phyloP scores from a whole-genome alignment of 441 rosid genomes.

The Bruguiera hainesii region DNA sequence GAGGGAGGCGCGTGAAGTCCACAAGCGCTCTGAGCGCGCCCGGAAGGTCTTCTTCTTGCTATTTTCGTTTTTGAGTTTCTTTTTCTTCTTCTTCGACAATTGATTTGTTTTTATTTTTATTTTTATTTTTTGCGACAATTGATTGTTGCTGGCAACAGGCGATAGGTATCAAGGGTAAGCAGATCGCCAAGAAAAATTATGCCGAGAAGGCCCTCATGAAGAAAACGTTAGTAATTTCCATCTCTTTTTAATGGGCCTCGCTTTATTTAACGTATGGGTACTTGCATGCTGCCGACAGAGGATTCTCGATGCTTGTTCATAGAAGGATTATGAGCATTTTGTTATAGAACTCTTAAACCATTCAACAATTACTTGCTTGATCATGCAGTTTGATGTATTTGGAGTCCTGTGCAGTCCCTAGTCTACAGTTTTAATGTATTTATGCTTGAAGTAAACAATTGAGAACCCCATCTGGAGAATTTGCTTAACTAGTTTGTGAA shows the following conservation, averaged over 20 bases:
- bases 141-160: slow-evolving; percentile 34
- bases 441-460: no score
- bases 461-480: no score
- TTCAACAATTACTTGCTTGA: no score
- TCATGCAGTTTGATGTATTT: no score
- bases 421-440: no score
- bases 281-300: no score
- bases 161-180: slow-evolving; percentile 90
- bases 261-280: not conserved
- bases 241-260: not conserved
- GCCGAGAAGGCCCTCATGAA: slow-evolving; percentile 94
- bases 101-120: not conserved
- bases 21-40: slow-evolving; percentile 65
- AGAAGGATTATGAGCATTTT: no score
- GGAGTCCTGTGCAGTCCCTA: no score
- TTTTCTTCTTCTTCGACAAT: not conserved
- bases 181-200: slow-evolving; percentile 86
- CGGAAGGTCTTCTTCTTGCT: slow-evolving; percentile 42
- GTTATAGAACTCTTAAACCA: no score
- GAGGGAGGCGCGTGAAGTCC: slow-evolving; percentile 86
- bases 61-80: not conserved
- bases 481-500: no score
- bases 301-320: no score
- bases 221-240: slow-evolving; percentile 59
- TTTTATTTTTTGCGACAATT: not conserved